Conservation (phyloP, 306 rosid species). For the Cicer chorassanicum region DNA sequence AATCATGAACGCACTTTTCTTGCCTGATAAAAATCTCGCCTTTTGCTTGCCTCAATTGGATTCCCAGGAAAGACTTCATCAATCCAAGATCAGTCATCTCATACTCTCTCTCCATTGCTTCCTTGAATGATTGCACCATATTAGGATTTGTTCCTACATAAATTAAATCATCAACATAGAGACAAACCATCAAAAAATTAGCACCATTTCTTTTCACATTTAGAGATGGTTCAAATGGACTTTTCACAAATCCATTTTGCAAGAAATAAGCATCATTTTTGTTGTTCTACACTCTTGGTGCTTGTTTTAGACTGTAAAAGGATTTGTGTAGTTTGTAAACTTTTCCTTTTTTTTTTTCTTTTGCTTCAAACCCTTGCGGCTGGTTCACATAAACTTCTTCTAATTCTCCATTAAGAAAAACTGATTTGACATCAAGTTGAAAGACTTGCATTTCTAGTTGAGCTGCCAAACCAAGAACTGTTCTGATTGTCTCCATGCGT, state of each 20-base stretch:
- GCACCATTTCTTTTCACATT: background rate
- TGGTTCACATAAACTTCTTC: background rate
- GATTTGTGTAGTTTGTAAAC: background rate
- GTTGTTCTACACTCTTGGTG: background rate
- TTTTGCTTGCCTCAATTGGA: background rate
- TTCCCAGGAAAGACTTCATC: background rate
- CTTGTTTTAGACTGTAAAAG: background rate
- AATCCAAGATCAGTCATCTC: background rate
- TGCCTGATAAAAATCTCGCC: background rate
- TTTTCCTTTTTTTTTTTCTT: background rate
- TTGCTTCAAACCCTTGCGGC: background rate
- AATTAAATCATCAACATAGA: conserved; percentile 3
- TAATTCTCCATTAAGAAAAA: background rate
- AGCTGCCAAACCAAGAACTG: background rate
- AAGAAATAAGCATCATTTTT: background rate
- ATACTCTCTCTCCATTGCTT: background rate
- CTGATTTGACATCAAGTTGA: background rate
- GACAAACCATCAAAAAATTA: background rate
- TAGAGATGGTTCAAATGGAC: background rate
- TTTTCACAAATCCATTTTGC: background rate
- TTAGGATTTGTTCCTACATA: conserved; percentile 1
- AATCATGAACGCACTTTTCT: background rate
- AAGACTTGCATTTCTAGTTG: background rate
- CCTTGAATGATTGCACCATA: background rate
- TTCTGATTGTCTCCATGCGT: background rate